Evolutionary conservation across 2,329 filamentous ascomycete species (phyloP).

Genomic region (Hypoxylon sp.): DNA sequence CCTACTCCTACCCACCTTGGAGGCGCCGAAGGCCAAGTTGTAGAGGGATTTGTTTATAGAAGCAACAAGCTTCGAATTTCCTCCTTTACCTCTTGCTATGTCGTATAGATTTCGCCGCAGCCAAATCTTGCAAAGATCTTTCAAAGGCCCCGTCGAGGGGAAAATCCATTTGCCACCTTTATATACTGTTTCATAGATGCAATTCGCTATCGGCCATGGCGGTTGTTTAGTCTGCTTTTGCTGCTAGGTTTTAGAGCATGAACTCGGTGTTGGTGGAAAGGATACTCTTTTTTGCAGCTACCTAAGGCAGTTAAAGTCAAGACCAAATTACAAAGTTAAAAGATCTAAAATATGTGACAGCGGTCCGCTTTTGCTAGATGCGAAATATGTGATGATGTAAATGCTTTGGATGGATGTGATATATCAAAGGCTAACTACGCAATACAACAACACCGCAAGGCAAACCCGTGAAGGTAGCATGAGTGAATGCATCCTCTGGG

Average conservation of each 20-base stretch:
- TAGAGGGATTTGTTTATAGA: conserved; percentile 52
- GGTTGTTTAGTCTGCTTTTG: conserved; percentile 1
- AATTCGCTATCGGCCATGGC: neutral
- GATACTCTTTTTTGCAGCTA: neutral
- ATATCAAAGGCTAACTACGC: conserved; percentile 40
- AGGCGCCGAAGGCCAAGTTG: conserved; percentile 87
- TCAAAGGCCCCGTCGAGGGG: neutral
- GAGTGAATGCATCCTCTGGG: conserved; percentile 5
- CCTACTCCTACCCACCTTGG: conserved; percentile 82
- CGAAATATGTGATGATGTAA: conserved; percentile 15
- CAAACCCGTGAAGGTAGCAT: neutral
- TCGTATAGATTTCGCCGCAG: neutral
- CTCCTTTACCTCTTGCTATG: neutral
- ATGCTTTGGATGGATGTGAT: conserved; percentile 24
- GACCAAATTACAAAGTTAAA: neutral
- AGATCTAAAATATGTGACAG: neutral
- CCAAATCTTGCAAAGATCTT: neutral
- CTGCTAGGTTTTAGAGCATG: conserved; percentile 34
- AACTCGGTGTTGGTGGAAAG: conserved; percentile 37
- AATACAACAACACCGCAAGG: conserved; percentile 35
- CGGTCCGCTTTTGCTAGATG: conserved; percentile 1
- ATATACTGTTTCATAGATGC: neutral
- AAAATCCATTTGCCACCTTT: neutral
- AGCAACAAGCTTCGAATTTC: neutral
- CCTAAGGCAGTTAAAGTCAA: conserved; percentile 7